These are phyloP conservation scores for Tubosaeta sp. DNA, from an alignment of 768 basidiomycete species.

Conservation along the genomic window DNA sequence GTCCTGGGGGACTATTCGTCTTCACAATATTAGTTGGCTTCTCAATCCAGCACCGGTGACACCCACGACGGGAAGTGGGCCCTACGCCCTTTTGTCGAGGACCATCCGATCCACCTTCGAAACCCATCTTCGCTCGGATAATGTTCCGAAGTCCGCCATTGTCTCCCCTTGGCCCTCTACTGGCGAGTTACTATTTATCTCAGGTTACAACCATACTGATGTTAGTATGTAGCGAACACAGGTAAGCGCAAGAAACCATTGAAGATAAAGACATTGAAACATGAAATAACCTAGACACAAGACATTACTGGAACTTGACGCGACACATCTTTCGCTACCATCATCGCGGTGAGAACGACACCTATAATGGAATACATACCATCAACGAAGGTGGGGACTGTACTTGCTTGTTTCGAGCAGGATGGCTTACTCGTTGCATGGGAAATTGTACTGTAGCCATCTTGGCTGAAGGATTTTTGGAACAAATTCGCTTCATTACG, in stretches of 20 bases:
- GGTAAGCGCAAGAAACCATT: conserved; percentile 15
- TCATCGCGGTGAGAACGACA: conserved; percentile 21
- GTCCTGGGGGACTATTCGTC: conserved; percentile 34
- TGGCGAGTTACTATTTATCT: conserved; percentile 1
- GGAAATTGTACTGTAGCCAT: neutral
- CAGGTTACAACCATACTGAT: neutral
- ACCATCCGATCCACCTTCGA: conserved; percentile 38
- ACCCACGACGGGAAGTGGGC: conserved; percentile 33
- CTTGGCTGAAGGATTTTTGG: neutral
- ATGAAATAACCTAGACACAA: conserved; percentile 34
- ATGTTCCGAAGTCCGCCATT: conserved; percentile 20
- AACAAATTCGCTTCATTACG: neutral
- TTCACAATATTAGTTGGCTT: conserved; percentile 34
- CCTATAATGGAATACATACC: conserved; percentile 34
- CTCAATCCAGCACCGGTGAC: conserved; percentile 42
- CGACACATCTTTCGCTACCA: conserved; percentile 44
- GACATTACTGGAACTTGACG: conserved; percentile 43
- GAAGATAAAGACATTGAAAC: conserved; percentile 16
- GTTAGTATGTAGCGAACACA: conserved; percentile 16
- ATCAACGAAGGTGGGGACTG: conserved; percentile 25
- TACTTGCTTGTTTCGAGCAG: too few relatives aligned
- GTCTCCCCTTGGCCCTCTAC: conserved; percentile 36
- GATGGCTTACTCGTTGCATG: too few relatives aligned
- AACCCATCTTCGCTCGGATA: conserved; percentile 27
- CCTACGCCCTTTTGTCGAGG: conserved; percentile 41